Percentiles rank a stretch among this genome's conserved stretches.
phyloP scores from a whole-genome alignment of 2,329 filamentous ascomycete species.

The Chaetomiaceae sp. region DNA sequence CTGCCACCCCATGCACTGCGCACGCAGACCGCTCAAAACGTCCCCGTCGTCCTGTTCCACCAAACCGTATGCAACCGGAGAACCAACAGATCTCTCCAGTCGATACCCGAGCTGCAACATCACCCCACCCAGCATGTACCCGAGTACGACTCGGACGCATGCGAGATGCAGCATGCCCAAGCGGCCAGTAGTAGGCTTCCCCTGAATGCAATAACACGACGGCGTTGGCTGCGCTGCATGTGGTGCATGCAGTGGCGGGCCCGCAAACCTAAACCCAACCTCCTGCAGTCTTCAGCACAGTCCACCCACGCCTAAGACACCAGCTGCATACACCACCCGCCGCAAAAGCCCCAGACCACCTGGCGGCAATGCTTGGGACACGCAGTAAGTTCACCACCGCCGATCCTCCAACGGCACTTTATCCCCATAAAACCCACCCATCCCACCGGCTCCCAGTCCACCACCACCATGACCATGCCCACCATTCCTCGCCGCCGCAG shows the following conservation, averaged over 20 bases:
- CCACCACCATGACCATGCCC: too few relatives aligned
- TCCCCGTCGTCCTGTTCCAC: neutral
- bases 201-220: neutral
- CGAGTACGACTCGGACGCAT: neutral
- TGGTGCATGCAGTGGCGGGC: too few relatives aligned
- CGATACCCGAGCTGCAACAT: neutral
- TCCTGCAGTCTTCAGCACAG: neutral
- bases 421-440: slow-evolving; percentile 49
- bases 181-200: neutral
- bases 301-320: neutral
- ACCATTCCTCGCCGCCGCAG: slow-evolving; percentile 35
- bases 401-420: slow-evolving; percentile 51
- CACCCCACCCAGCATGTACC: neutral
- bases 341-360: too few relatives aligned
- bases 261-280: slow-evolving; percentile 3
- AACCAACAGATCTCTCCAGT: neutral
- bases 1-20: too few relatives aligned
- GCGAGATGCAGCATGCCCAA: neutral
- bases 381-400: too few relatives aligned
- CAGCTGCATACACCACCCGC: neutral
- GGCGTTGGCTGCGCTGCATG: neutral
- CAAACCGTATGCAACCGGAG: neutral
- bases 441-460: too few relatives aligned
- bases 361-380: too few relatives aligned
- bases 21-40: neutral